These are phyloP conservation scores for Aureobasidium musti DNA, from an alignment of 2,329 filamentous ascomycete genomes.

Conservation along the genomic window DNA sequence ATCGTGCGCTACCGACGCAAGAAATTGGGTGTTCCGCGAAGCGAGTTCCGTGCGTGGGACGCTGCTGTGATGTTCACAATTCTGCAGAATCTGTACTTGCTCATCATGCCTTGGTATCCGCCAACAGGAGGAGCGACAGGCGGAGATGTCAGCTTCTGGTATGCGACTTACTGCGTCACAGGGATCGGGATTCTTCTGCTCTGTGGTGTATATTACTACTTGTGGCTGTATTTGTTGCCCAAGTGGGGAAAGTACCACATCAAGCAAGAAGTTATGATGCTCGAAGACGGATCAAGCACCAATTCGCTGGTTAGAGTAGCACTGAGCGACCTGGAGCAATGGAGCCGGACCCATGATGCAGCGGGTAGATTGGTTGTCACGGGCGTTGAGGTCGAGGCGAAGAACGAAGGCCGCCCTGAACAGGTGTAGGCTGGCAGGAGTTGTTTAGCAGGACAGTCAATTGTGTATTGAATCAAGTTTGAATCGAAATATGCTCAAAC, in stretches of 20 bases:
- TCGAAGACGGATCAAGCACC: constrained; percentile 53
- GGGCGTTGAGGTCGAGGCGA: constrained; percentile 10
- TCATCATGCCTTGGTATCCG: constrained; percentile 73
- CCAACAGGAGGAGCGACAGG: constrained; percentile 60
- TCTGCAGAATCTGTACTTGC: constrained; percentile 60
- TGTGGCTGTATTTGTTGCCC: constrained; percentile 61
- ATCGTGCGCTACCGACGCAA: constrained; percentile 59
- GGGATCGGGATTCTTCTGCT: constrained; percentile 61
- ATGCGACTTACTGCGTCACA: constrained; percentile 66
- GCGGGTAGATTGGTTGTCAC: constrained; percentile 31
- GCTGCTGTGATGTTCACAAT: constrained; percentile 61
- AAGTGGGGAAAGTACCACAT: constrained; percentile 56
- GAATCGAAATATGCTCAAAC: not conserved
- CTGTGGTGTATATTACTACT: constrained; percentile 60
- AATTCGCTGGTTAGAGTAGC: constrained; percentile 60
- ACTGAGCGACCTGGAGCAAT: constrained; percentile 52
- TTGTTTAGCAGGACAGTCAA: not conserved
- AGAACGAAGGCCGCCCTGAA: not conserved
- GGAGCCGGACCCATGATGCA: constrained; percentile 62
- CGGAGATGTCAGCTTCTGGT: constrained; percentile 72
- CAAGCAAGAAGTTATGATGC: constrained; percentile 56
- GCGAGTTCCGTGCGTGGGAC: constrained; percentile 63
- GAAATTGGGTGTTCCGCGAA: constrained; percentile 51
- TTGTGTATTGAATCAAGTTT: not conserved
- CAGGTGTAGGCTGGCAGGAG: not conserved